Evolutionary conservation across 371 early-diverging fungal genomes (phyloP).

Genomic region (Apophysomyces variabilis): DNA sequence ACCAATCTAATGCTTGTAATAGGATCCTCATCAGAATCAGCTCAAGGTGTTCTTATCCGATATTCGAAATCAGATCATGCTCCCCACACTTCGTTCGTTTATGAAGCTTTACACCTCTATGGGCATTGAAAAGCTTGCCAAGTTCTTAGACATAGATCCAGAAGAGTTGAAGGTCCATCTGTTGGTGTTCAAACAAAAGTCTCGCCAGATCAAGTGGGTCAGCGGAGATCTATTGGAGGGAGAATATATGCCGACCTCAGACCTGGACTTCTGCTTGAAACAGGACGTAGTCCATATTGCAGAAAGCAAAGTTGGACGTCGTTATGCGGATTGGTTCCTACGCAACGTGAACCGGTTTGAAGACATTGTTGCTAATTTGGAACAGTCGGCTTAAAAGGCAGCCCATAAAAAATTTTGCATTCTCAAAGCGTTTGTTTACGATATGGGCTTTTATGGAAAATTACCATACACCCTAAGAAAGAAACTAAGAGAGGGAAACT

Average conservation of each 20-base stretch:
- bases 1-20: background rate
- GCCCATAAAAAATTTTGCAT: conserved; percentile 8
- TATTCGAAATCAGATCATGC: conserved; percentile 82
- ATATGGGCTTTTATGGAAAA: conserved; percentile 14
- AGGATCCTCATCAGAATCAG: conserved; percentile 80
- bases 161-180: conserved; percentile 84
- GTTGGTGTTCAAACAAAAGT: conserved; percentile 91
- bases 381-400: conserved; percentile 38
- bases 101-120: conserved; percentile 94
- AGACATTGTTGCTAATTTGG: conserved; percentile 61
- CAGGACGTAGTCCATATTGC: conserved; percentile 93
- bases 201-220: conserved; percentile 86
- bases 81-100: conserved; percentile 91
- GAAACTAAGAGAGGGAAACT: conserved; percentile 6
- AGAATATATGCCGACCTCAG: conserved; percentile 78
- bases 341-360: conserved; percentile 89
- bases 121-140: conserved; percentile 86
- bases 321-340: conserved; percentile 95
- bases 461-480: conserved; percentile 3
- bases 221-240: conserved; percentile 78
- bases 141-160: conserved; percentile 83
- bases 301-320: conserved; percentile 91
- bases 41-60: conserved; percentile 84
- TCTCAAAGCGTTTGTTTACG: conserved; percentile 8
- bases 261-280: conserved; percentile 92